These are phyloP conservation scores for Intubia oerlemansii DNA, from an alignment of 2,329 filamentous ascomycete species.

Conservation along the genomic window DNA sequence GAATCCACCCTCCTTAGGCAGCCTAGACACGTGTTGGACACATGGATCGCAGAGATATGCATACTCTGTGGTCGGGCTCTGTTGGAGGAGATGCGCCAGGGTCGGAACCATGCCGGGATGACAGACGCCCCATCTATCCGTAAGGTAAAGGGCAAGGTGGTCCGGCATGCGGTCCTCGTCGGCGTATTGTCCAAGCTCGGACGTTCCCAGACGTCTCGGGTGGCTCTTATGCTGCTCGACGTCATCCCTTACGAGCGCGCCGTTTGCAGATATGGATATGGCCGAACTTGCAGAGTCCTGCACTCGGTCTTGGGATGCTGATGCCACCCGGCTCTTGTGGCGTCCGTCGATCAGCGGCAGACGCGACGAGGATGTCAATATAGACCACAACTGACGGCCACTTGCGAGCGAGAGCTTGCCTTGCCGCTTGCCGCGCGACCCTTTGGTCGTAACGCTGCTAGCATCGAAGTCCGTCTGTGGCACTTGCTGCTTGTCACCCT, in stretches of 20 bases:
- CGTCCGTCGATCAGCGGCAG: background rate
- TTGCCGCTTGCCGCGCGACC: no score
- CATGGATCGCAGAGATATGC: conserved; percentile 63
- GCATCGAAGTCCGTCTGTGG: no score
- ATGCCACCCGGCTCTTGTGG: background rate
- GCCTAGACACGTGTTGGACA: conserved; percentile 63
- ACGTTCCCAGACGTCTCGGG: conserved; percentile 22
- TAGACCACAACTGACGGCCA: no score
- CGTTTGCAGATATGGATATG: no score
- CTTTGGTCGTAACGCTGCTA: no score
- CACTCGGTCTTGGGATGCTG: no score
- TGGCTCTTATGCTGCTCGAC: no score
- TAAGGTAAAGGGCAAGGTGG: conserved; percentile 41
- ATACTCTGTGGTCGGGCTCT: conserved; percentile 40
- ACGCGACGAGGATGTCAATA: background rate
- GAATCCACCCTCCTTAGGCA: conserved; percentile 66
- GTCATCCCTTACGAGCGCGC: no score
- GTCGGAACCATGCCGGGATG: conserved; percentile 41
- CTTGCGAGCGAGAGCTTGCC: no score
- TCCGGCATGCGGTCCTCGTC: conserved; percentile 55
- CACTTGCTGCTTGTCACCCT: no score
- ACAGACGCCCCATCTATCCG: conserved; percentile 32
- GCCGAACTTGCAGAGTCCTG: no score
- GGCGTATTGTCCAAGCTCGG: conserved; percentile 50
- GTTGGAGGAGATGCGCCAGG: conserved; percentile 39